Base-by-base conservation (phyloP, 1,284 basidiomycete genomes). In the Marasmius tenuissimus region DNA sequence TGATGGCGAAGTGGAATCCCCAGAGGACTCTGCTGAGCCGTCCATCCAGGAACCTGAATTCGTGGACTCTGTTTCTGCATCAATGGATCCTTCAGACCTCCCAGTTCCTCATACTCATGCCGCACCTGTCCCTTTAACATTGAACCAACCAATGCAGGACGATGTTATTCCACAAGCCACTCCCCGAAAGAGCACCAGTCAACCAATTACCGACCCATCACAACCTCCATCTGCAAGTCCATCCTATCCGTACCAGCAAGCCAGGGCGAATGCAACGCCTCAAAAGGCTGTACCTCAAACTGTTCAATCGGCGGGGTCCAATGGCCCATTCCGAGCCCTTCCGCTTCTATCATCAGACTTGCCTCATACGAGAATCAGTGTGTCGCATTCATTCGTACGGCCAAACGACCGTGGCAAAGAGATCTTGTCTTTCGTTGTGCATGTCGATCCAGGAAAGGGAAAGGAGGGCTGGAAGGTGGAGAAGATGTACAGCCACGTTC, bases 401-500 rank as follows among this genome's bases (percentile, higher is more conserved):
- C 84, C 91, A 8, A 95, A 93, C 67, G 94, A 96, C 67, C 85
- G 91, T 51, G 91, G 92, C 52, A 94, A 93, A 72, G 94, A 97
- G 69, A 88, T 94, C 16, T 77, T 96, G 56, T 92, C 88, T 4
- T 96, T 97, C 72, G 79, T 92, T 64, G 86, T 96, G 58, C 76
- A 77, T 63, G 85, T 90, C 53, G 80, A 87, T 66, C 88, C 85
- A 22, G 84, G 87, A 7, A 79, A 82, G 60, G 82, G 85, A 48
- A 88, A 91, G 70, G 85, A 89, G 33, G 77, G 82, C 0, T 99
- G 97, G 96, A 91, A 85, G 69, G 85, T 98, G 34, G 95, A 97
- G 77, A 99, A 99, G 78, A 81, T 93, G 73, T 97, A 96, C 75
- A 91, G 88, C 58, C 96, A 98, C 66, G 92, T 98, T 40, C 78